These are phyloP conservation scores for Dactylellina sp. DNA, from an alignment of 2,329 filamentous ascomycete species.

Conservation along the genomic window DNA sequence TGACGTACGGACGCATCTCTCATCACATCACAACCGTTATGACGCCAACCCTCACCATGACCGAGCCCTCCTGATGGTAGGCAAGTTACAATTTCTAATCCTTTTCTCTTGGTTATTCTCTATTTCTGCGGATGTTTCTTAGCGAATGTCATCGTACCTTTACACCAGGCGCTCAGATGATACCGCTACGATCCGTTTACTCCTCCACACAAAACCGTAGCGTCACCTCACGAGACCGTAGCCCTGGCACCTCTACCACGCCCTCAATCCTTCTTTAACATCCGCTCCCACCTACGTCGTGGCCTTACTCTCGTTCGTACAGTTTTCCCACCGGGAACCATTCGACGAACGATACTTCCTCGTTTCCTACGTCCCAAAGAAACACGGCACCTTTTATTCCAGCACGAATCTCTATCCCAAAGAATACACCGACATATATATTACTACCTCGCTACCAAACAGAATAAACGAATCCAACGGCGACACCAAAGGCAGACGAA, in stretches of 20 bases:
- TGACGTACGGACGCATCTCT: conserved; percentile 18
- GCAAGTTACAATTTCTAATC: conserved; percentile 27
- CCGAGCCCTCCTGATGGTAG: conserved; percentile 33
- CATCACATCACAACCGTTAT: conserved; percentile 24
- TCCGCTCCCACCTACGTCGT: conserved; percentile 33
- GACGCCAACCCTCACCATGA: conserved; percentile 31
- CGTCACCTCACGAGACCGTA: conserved; percentile 42
- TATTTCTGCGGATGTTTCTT: no score
- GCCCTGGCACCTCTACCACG: conserved; percentile 49
- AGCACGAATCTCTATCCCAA: conserved; percentile 46
- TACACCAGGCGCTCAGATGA: conserved; percentile 43
- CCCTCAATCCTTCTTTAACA: conserved; percentile 50
- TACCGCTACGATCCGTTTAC: conserved; percentile 28
- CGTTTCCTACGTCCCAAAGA: conserved; percentile 51
- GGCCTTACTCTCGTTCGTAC: conserved; percentile 34
- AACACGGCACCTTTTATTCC: conserved; percentile 29
- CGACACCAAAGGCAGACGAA: conserved; percentile 18
- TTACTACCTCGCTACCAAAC: conserved; percentile 30
- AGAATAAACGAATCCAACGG: conserved; percentile 17
- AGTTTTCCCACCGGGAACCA: conserved; percentile 40
- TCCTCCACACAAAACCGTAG: conserved; percentile 29
- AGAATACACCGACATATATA: conserved; percentile 42
- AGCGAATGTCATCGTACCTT: conserved; percentile 5
- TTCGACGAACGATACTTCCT: conserved; percentile 43
- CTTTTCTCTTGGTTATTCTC: no score